Conservation (phyloP, 768 basidiomycete species). For the Daedalea quercina region DNA sequence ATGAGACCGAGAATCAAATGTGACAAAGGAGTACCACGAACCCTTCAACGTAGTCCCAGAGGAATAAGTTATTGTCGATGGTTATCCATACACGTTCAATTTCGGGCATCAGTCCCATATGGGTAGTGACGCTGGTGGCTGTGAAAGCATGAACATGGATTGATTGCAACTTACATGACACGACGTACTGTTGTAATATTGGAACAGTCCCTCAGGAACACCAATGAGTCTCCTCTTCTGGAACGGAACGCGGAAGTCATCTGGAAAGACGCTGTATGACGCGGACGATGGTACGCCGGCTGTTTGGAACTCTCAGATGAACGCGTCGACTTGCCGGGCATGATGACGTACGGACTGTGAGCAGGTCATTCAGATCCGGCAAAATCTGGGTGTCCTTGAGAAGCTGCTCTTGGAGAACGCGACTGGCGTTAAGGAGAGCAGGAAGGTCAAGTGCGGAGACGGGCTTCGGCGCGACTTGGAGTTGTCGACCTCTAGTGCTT, state of each 20-base stretch:
- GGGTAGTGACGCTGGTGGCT: constrained; percentile 66
- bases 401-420: constrained; percentile 61
- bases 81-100: constrained; percentile 95
- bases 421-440: constrained; percentile 59
- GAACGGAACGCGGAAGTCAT: constrained; percentile 73
- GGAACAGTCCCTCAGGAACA: constrained; percentile 74
- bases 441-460: constrained; percentile 44
- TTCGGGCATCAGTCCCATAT: constrained; percentile 89
- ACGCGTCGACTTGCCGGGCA: neutral
- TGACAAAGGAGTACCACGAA: constrained; percentile 30
- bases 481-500: constrained; percentile 7
- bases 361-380: constrained; percentile 67
- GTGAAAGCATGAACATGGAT: constrained; percentile 13
- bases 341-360: constrained; percentile 46
- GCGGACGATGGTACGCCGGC: constrained; percentile 65
- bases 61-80: constrained; percentile 86
- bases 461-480: constrained; percentile 17
- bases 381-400: constrained; percentile 68
- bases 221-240: constrained; percentile 70
- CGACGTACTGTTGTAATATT: constrained; percentile 63
- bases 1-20: constrained; percentile 18
- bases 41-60: constrained; percentile 98
- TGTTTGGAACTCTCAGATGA: constrained; percentile 18
- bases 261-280: constrained; percentile 71
- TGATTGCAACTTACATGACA: neutral